Evolutionary conservation across 306 rosid species (phyloP), one percentile per base, ranked within the genome.

Genomic region (Vachellia collinsii): DNA sequence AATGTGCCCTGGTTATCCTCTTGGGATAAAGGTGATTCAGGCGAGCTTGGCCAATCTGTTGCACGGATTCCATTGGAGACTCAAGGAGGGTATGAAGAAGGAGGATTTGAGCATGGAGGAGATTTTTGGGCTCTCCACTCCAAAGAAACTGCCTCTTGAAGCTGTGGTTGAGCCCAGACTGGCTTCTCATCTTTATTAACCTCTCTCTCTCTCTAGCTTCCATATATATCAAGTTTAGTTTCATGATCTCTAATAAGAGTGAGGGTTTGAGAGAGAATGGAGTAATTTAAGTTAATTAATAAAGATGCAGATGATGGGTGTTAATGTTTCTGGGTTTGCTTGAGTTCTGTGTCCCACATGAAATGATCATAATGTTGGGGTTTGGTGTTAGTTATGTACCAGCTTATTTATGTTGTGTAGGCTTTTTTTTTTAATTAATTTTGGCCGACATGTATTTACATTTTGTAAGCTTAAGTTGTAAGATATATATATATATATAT

Each of bases 1-100:
- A 63, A 92, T 92, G 97, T 92, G 98, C 25, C 98, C 97, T 8
- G 97, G 97, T 5, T 91, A 94, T 59, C 67, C 90, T 80, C 92
- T 92, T 20, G 98, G 97, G 16, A 20, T 91, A 4, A 94, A 90
- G 86, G 97, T 92, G 5, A 92, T 94, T 78, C 94, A 88, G 7
- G n/a, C 88, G 58, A 92, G 93, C 72, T 81, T 92, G 83, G 96
- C 98, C 0, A 94, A 94, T 53, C 65, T 92, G n/a, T 75, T 92
- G 82, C 98, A 91, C 86, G 97, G 98, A 0, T 94, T 92, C 77
- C 83, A 84, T 7, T 94, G 98, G 98, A 89, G 67, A 53, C 56
- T 94, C 54, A 91, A 89, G 3, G 9, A 14, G 16, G 44, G 59
- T 47, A 66, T 82, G 82, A 86, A 81, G 77, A 85, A 53, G 0